Percentiles rank a stretch among this genome's conserved stretches.
These are phyloP conservation scores for Globisporangium nagaii DNA, from an alignment of 352 stramenopile species.

Conservation along the genomic window DNA sequence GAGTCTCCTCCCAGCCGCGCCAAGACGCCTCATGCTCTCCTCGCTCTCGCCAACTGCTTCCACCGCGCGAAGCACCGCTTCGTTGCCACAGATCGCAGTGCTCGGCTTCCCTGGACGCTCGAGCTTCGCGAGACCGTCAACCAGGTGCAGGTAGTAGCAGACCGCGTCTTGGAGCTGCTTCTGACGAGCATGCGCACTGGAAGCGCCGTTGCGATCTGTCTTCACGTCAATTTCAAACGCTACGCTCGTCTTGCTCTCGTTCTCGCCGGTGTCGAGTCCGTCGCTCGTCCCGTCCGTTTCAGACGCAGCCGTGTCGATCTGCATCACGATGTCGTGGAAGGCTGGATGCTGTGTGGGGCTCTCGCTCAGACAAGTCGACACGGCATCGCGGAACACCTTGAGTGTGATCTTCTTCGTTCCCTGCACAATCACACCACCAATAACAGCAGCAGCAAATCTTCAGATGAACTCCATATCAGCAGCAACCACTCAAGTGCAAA, in stretches of 20 bases:
- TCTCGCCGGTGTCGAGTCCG: background rate
- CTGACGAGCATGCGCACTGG: background rate
- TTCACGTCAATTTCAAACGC: constrained; percentile 2
- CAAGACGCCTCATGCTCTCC: background rate
- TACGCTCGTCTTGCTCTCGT: background rate
- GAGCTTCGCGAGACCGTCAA: constrained; percentile 48
- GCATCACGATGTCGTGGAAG: background rate
- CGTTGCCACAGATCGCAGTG: constrained; percentile 66
- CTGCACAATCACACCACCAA: background rate
- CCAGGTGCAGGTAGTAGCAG: constrained; percentile 40
- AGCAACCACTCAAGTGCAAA: no score
- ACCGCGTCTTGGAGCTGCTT: constrained; percentile 9
- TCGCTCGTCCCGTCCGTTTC: background rate
- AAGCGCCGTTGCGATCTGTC: no score
- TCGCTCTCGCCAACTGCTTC: constrained; percentile 6
- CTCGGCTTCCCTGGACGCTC: constrained; percentile 33
- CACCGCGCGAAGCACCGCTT: constrained; percentile 35
- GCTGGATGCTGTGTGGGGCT: background rate
- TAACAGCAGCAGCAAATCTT: background rate
- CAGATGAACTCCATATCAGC: no score
- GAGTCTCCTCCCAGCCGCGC: background rate
- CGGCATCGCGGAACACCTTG: background rate
- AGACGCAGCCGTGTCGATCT: background rate
- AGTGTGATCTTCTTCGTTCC: background rate
- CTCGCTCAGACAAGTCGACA: background rate